A percentile compares a stretch with the other conserved stretches of the same genome.
phyloP scores from a whole-genome alignment of 495 filamentous ascomycete genomes.

The Penicillium silybi region DNA sequence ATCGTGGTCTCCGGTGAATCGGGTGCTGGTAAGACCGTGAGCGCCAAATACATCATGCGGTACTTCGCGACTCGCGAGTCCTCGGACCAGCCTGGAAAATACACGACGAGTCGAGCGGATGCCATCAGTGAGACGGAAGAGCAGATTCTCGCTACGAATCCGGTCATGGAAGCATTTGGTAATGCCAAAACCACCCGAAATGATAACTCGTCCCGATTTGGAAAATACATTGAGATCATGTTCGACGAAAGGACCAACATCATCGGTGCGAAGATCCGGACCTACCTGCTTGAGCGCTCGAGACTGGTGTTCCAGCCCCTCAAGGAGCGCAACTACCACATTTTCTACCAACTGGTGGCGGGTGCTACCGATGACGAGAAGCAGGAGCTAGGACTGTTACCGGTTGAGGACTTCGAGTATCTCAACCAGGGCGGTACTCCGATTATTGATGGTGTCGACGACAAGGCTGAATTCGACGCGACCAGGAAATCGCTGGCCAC shows the following conservation, averaged over 20 bases:
- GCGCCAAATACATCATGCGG: constrained; percentile 99
- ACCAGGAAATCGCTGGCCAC: constrained; percentile 81
- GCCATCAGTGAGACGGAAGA: constrained; percentile 98
- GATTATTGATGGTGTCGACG: constrained; percentile 90
- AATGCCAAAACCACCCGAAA: constrained; percentile 99
- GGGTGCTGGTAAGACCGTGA: constrained; percentile 97
- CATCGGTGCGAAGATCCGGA: constrained; percentile 94
- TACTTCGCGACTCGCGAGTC: constrained; percentile 98
- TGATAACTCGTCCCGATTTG: constrained; percentile 98
- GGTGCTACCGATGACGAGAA: constrained; percentile 83
- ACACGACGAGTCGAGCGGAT: constrained; percentile 73
- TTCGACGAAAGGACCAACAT: constrained; percentile 95
- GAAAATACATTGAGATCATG: constrained; percentile 99
- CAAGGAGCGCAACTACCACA: constrained; percentile 98
- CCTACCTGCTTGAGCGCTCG: constrained; percentile 92
- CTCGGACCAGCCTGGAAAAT: constrained; percentile 78
- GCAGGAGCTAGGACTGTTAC: constrained; percentile 67
- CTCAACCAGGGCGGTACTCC: constrained; percentile 93
- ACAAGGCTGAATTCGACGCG: constrained; percentile 87
- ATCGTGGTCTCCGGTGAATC: constrained; percentile 99
- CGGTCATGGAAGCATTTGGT: constrained; percentile 99
- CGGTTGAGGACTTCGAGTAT: constrained; percentile 90
- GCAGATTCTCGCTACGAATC: constrained; percentile 96
- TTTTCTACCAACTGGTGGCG: constrained; percentile 98
- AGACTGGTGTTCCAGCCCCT: constrained; percentile 97